Evolutionary conservation across 2,329 filamentous ascomycete species (phyloP), one percentile per base, ranked within the genome.

Genomic region (Colletotrichum theobromicola): DNA sequence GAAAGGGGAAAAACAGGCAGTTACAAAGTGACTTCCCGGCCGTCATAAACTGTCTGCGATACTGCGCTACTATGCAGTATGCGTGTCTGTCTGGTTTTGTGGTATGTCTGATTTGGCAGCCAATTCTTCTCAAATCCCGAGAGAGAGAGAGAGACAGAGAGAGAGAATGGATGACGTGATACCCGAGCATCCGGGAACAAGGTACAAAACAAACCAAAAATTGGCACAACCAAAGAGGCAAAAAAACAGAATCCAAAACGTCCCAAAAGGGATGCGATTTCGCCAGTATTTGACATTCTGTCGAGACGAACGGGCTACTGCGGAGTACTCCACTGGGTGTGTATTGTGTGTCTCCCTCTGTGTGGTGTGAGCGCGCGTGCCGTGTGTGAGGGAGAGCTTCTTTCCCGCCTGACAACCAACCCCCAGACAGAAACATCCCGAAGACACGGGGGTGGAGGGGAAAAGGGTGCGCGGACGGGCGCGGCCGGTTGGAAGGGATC

Each of bases 301-400:
- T 73, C 70, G 50, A 73, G 70, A 73, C 70, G 70, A 73, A 74
- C 71, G 71, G 60, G 67, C 67, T 70, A 30, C 57, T n/a, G n/a
- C 26, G n/a, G n/a, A n/a, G n/a, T n/a, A n/a, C n/a, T n/a, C n/a
- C 28, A 57, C 37, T 21, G 42, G n/a, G 21, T 50, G 42, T 7
- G 24, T 50, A n/a, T 50, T 50, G 42, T 46, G 42, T n/a, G n/a
- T n/a, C n/a, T n/a, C n/a, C n/a, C n/a, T n/a, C n/a, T n/a, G n/a
- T n/a, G n/a, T 46, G 42, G 42, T 13, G 42, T 13, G 42, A n/a
- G 42, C 42, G 10, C 42, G 42, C n/a, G n/a, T 50, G 10, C 42
- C 42, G 42, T 50, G 42, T 50, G 42, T 12, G 42, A 13, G 42
- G 21, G 42, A 50, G 55, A 32, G 42, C 42, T 28, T 72, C n/a